Conservation (phyloP, 257 asterid species). For the Solanum gandarillasii region DNA sequence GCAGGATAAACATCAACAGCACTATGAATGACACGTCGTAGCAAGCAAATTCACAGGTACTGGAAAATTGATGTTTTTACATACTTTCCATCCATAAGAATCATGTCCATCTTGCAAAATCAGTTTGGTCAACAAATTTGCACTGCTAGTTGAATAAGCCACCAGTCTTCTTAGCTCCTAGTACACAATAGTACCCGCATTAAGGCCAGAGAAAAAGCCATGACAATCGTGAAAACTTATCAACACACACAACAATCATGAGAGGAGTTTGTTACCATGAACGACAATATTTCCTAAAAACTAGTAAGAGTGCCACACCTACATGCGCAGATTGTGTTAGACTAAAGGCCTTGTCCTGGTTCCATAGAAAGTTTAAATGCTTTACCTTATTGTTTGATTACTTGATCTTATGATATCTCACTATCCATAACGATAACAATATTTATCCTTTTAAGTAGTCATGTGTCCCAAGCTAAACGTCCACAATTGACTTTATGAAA, state of each 20-base stretch:
- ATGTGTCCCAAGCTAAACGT: neutral
- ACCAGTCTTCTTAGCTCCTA: slow-evolving; percentile 80
- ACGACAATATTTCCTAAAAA: neutral
- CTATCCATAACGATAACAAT: neutral
- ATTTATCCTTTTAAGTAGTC: neutral
- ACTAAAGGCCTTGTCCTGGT: neutral
- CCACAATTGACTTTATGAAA: neutral
- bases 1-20: slow-evolving; percentile 15
- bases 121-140: slow-evolving; percentile 45
- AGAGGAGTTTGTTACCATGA: neutral
- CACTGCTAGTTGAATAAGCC: slow-evolving; percentile 84
- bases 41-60: neutral
- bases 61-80: slow-evolving; percentile 7
- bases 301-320: neutral
- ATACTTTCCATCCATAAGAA: slow-evolving; percentile 81
- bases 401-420: neutral
- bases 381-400: neutral
- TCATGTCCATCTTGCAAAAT: slow-evolving; percentile 50
- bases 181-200: slow-evolving; percentile 3
- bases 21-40: neutral
- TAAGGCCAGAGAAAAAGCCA: neutral
- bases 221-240: neutral
- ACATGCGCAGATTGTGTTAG: neutral
- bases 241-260: neutral
- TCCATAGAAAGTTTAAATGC: neutral